phyloP scores from a whole-genome alignment of 257 asterid species.

The Asclepias syriaca region DNA sequence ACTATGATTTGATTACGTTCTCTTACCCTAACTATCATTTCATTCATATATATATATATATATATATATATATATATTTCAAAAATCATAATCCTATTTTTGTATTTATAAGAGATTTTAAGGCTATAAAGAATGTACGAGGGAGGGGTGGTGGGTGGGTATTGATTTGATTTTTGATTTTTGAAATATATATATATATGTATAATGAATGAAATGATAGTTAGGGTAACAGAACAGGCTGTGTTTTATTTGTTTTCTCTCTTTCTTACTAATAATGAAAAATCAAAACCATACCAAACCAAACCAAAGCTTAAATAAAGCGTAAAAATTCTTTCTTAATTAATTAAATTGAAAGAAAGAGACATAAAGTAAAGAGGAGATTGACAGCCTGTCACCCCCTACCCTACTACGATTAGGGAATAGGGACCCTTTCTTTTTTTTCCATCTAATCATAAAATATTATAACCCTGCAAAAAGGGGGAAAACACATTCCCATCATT shows the following conservation, averaged over 20 bases:
- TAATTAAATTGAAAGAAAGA: constrained; percentile 51
- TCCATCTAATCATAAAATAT: constrained; percentile 22
- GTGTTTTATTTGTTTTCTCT: neutral
- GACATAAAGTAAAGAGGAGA: constrained; percentile 50
- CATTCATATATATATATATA: too few relatives aligned
- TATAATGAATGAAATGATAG: constrained; percentile 16
- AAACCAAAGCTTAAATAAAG: constrained; percentile 33
- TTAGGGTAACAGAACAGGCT: neutral
- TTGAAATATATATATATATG: neutral
- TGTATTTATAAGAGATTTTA: too few relatives aligned
- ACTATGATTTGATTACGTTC: too few relatives aligned
- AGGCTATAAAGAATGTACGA: too few relatives aligned
- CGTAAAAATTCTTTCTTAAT: constrained; percentile 34
- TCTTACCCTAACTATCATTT: too few relatives aligned
- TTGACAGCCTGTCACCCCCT: constrained; percentile 55
- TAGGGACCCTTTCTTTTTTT: too few relatives aligned
- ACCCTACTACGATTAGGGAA: too few relatives aligned
- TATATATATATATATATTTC: too few relatives aligned
- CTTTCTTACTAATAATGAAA: too few relatives aligned
- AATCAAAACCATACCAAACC: constrained; percentile 39
- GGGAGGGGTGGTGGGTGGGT: too few relatives aligned
- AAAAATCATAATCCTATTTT: too few relatives aligned
- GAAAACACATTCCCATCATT: constrained; percentile 47
- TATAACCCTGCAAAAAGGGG: constrained; percentile 34
- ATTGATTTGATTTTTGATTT: neutral